Evolutionary conservation across 768 basidiomycete genomes (phyloP), one percentile per base, ranked within the genome.

Genomic region (Pisolithus sp.): DNA sequence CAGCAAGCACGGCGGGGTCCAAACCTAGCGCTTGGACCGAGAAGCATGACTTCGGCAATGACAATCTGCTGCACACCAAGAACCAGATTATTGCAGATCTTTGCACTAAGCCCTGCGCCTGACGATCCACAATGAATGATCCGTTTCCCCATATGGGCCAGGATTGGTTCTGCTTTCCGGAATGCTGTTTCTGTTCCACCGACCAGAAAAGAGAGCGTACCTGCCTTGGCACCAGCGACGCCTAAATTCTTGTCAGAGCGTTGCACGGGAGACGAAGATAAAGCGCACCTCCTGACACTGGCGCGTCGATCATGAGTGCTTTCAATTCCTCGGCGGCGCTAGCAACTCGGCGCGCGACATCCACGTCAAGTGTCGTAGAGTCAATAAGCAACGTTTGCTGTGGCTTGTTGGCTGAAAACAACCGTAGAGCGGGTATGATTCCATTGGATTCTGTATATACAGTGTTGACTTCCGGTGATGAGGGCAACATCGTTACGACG

Each of bases 401-500:
- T 28, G 68, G 50, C 13, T 76, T 71, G 0, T 59, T 58, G n/a
- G 58, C 61, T 2, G 68, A 46, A 37, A 92, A 61, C 17, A 68
- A 71, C 48, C 70, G 71, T 45, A 95, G 70, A 0, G 81, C 76
- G 4, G 85, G 76, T 51, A 90, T 71, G 48, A 94, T 80, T 0
- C 83, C 84, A n/a, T 71, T 70, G 44, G 68, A 68, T 39, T 76
- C 73, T 20, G 73, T 61, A 65, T 93, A 95, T 9, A 93, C 93
- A 46, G 75, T 69, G 48, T 80, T 73, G 39, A 96, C 93, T 57
- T 97, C 87, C 0, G 91, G 89, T 7, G 91, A 89, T 1, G 92
- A 93, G 0, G 93, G 93, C 2, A 97, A 76, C 91, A 95, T 93
- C 6, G 93, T 94, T 48, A 97, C 66, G 43, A 96, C 75, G 8